A percentile compares a stretch with the other conserved stretches of the same genome.
Evolutionary conservation across 345 rosid genomes (phyloP).

Genomic region (Pelargonium nanum): DNA sequence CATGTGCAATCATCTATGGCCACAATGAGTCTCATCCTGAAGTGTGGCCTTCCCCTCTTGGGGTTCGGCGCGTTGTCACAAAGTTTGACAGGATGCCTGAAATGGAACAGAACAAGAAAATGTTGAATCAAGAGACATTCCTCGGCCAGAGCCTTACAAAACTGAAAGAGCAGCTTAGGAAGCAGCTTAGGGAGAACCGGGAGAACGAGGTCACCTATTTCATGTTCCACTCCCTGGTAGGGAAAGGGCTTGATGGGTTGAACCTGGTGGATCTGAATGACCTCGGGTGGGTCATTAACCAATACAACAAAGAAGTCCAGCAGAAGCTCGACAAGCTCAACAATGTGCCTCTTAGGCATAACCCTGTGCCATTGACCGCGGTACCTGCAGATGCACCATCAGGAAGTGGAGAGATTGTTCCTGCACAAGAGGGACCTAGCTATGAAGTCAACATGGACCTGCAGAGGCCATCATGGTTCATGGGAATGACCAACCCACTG

Average conservation of each 20-base stretch:
- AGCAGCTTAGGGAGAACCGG: conserved; percentile 18
- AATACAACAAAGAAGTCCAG: conserved; percentile 13
- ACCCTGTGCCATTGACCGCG: not conserved
- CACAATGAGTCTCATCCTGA: conserved; percentile 24
- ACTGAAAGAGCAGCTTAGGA: conserved; percentile 25
- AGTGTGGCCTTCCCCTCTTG: conserved; percentile 30
- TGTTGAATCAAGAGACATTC: conserved; percentile 35
- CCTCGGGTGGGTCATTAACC: conserved; percentile 13
- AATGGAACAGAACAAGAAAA: conserved; percentile 35
- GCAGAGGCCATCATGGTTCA: conserved; percentile 19
- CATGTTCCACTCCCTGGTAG: conserved; percentile 18
- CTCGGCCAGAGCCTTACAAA: conserved; percentile 27
- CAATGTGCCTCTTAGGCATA: not conserved
- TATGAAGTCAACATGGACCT: not conserved
- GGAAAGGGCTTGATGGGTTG: conserved; percentile 5
- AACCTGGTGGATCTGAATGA: conserved; percentile 15
- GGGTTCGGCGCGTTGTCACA: conserved; percentile 15
- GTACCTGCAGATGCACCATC: not conserved
- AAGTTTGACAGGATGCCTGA: conserved; percentile 22
- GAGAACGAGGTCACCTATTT: conserved; percentile 17
- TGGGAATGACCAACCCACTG: conserved; percentile 10
- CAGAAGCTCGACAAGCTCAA: conserved; percentile 1
- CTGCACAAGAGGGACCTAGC: not conserved
- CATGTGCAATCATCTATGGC: conserved; percentile 16
- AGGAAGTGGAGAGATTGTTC: not conserved